A percentile compares a stretch with the other conserved stretches of the same genome.
phyloP scores from a whole-genome alignment of 2,329 filamentous ascomycete species.

The Lachnellula suecica region DNA sequence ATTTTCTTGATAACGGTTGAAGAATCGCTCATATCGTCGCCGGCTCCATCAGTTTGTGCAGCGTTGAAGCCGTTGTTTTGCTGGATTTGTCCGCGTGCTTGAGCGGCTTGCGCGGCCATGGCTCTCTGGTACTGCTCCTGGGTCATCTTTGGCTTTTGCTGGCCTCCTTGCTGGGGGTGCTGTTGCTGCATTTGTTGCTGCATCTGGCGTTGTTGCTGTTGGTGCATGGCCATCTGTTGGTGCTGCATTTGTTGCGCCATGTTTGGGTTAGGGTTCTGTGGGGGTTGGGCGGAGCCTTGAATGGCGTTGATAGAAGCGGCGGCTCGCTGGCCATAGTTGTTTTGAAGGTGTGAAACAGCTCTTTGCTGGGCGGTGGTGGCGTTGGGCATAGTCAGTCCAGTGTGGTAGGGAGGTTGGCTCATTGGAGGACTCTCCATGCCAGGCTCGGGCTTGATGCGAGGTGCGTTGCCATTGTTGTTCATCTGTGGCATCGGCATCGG shows the following conservation, averaged over 20 bases:
- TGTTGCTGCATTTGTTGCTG: constrained; percentile 33
- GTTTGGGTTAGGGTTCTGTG: constrained; percentile 26
- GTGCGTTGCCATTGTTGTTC: constrained; percentile 24
- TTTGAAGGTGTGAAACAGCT: constrained; percentile 56
- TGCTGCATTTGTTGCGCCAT: constrained; percentile 11
- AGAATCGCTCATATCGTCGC: constrained; percentile 52
- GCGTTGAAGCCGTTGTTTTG: neutral
- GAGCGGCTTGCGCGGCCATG: constrained; percentile 33
- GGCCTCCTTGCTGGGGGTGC: constrained; percentile 22
- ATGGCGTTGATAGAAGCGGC: constrained; percentile 66
- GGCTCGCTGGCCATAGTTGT: constrained; percentile 62
- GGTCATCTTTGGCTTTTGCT: constrained; percentile 22
- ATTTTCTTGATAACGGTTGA: constrained; percentile 58
- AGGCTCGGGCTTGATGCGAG: constrained; percentile 44
- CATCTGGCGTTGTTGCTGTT: constrained; percentile 19
- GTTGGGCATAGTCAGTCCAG: constrained; percentile 32
- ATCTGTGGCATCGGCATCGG: constrained; percentile 13
- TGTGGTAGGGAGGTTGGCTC: constrained; percentile 14
- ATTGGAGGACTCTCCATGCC: constrained; percentile 31
- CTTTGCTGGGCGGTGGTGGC: constrained; percentile 48
- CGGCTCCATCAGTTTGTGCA: constrained; percentile 75
- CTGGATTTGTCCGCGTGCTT: too few relatives aligned
- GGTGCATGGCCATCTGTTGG: constrained; percentile 7
- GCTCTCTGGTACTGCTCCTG: constrained; percentile 28
- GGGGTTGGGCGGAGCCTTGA: constrained; percentile 34